phyloP scores from a whole-genome alignment of 805 yeast species.

The Zygoascus ofunaensis region DNA sequence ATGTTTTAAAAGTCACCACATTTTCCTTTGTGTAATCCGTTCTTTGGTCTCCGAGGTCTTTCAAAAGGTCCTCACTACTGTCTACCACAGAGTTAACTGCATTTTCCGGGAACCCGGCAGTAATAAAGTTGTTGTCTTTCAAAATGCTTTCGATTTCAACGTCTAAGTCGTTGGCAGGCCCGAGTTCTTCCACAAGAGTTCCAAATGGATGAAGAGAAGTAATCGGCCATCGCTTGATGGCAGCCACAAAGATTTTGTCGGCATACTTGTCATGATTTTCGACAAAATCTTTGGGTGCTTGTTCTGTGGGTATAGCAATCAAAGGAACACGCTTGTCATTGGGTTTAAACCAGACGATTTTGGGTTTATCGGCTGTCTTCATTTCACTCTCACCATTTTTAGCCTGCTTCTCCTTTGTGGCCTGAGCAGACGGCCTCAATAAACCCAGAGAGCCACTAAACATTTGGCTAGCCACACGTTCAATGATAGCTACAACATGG shows the following conservation, averaged over 20 bases:
- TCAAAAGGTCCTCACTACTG: constrained; percentile 9
- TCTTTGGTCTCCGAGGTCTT: constrained; percentile 33
- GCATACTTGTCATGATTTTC: constrained; percentile 81
- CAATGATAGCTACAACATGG: constrained; percentile 95
- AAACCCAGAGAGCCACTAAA: constrained; percentile 92
- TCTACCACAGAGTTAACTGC: background rate
- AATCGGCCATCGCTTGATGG: constrained; percentile 98
- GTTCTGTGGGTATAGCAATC: constrained; percentile 97
- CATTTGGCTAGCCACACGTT: constrained; percentile 92
- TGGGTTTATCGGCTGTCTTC: constrained; percentile 46
- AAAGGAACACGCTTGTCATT: constrained; percentile 96
- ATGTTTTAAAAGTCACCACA: constrained; percentile 44
- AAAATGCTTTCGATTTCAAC: constrained; percentile 84
- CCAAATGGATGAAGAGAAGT: constrained; percentile 98
- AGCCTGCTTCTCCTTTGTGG: constrained; percentile 59
- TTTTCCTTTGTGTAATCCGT: constrained; percentile 47
- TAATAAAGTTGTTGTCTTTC: constrained; percentile 48
- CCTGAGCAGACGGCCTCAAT: constrained; percentile 91
- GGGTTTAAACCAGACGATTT: constrained; percentile 98
- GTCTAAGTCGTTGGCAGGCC: constrained; percentile 62
- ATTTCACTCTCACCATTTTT: constrained; percentile 20
- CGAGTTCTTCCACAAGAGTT: constrained; percentile 78
- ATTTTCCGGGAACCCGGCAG: constrained; percentile 32
- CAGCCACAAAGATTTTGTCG: constrained; percentile 80
- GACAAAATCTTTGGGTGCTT: constrained; percentile 92